A percentile compares a stretch with the other conserved stretches of the same genome.
phyloP scores from a whole-genome alignment of 345 rosid genomes.

The Hibiscus syriacus region DNA sequence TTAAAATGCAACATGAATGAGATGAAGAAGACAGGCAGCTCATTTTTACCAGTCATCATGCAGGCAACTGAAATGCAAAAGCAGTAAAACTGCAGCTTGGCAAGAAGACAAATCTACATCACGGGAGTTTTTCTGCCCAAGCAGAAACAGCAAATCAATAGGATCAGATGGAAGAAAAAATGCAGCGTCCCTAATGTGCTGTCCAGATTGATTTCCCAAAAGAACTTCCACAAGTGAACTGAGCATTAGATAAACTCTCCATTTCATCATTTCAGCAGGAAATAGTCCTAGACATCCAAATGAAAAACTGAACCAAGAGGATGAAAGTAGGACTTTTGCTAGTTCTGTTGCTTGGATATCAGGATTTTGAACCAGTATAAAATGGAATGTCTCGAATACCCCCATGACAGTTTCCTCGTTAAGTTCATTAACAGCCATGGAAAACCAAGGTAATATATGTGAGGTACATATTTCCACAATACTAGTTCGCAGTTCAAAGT shows the following conservation, averaged over 20 bases:
- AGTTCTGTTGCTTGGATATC: constrained; percentile 39
- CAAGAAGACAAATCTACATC: constrained; percentile 50
- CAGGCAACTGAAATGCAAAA: constrained; percentile 65
- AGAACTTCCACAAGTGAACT: constrained; percentile 74
- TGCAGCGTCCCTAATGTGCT: constrained; percentile 54
- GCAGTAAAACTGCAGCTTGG: constrained; percentile 62
- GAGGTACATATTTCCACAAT: constrained; percentile 46
- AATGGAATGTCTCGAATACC: constrained; percentile 58
- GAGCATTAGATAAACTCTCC: constrained; percentile 60
- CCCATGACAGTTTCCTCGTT: constrained; percentile 69
- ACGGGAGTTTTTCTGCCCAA: constrained; percentile 60
- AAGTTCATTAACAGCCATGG: constrained; percentile 32
- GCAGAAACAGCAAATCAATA: constrained; percentile 70
- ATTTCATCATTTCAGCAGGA: constrained; percentile 57
- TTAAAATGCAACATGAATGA: constrained; percentile 7
- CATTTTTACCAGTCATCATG: constrained; percentile 69
- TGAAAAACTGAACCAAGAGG: constrained; percentile 83
- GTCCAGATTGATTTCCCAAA: constrained; percentile 45
- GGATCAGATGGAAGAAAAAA: constrained; percentile 79
- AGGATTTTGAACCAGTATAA: constrained; percentile 45
- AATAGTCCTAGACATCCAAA: constrained; percentile 74
- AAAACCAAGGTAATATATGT: constrained; percentile 72
- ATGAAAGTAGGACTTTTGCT: constrained; percentile 46
- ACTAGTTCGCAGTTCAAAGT: constrained; percentile 34
- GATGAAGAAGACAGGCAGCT: constrained; percentile 9